Evolutionary conservation across 768 basidiomycete genomes (phyloP).

Genomic region (Cubamyces lactineus): DNA sequence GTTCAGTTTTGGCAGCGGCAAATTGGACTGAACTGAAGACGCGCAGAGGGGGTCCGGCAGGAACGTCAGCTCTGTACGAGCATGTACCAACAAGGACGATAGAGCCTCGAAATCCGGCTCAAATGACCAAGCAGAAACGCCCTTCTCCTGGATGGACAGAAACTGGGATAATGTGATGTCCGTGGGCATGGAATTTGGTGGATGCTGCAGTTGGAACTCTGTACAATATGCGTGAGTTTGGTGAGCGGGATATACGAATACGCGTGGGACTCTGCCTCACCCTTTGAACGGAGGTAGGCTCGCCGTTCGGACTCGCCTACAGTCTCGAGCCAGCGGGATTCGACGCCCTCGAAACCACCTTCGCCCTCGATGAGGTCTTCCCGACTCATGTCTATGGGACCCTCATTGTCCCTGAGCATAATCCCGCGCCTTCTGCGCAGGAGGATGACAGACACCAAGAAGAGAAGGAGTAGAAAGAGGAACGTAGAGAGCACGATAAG

Average conservation of each 20-base stretch:
- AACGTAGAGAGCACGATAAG: constrained; percentile 93
- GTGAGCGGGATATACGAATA: background rate
- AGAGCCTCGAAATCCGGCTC: constrained; percentile 98
- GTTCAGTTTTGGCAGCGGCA: constrained; percentile 96
- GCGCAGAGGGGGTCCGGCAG: constrained; percentile 94
- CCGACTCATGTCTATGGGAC: constrained; percentile 90
- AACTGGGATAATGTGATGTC: constrained; percentile 99
- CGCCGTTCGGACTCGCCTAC: constrained; percentile 66
- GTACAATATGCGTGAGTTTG: constrained; percentile 12
- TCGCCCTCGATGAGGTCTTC: constrained; percentile 91
- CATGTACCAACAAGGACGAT: constrained; percentile 89
- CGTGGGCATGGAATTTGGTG: constrained; percentile 94
- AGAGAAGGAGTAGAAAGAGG: constrained; percentile 88
- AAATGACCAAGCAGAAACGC: constrained; percentile 98
- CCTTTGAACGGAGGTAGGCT: constrained; percentile 85
- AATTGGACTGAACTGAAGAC: constrained; percentile 94
- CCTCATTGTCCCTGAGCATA: constrained; percentile 81
- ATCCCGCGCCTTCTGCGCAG: constrained; percentile 80
- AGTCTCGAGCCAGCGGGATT: constrained; percentile 90
- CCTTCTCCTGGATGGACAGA: constrained; percentile 98
- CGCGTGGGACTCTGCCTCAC: constrained; percentile 45
- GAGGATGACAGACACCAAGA: constrained; percentile 87
- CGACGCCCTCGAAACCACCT: constrained; percentile 91
- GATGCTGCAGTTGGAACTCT: constrained; percentile 88
- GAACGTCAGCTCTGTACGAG: constrained; percentile 97